These are phyloP conservation scores for Babesia caballi DNA, from an alignment of 169 alveolate species.

Conservation along the genomic window DNA sequence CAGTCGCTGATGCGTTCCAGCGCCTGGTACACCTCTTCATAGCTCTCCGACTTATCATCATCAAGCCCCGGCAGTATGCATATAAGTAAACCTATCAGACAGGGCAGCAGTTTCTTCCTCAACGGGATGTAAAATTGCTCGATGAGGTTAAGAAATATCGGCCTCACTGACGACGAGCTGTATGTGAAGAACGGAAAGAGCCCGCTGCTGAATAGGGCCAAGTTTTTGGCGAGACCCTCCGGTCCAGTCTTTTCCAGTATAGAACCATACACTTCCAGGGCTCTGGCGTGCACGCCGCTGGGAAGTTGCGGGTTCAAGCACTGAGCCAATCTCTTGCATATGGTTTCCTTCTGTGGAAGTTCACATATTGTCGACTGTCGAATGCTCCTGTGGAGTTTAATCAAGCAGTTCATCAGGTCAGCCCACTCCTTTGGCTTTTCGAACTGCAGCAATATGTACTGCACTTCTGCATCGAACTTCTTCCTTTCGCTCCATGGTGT, in stretches of 20 bases:
- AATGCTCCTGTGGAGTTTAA: slow-evolving; percentile 79
- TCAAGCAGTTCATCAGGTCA: slow-evolving; percentile 86
- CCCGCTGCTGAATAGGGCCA: slow-evolving; percentile 88
- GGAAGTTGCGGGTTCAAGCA: slow-evolving; percentile 90
- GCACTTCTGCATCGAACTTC: slow-evolving; percentile 57
- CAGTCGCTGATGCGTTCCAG: slow-evolving; percentile 73
- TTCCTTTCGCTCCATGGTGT: slow-evolving; percentile 42
- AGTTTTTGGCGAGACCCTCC: slow-evolving; percentile 79
- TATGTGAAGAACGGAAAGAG: slow-evolving; percentile 87
- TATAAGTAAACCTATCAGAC: slow-evolving; percentile 78
- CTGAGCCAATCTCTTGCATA: slow-evolving; percentile 88
- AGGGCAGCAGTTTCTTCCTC: slow-evolving; percentile 78
- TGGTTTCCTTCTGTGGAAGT: slow-evolving; percentile 79
- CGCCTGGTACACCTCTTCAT: slow-evolving; percentile 63
- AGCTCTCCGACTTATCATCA: slow-evolving; percentile 77
- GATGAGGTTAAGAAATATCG: slow-evolving; percentile 81
- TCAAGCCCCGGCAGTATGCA: slow-evolving; percentile 83
- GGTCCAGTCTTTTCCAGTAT: slow-evolving; percentile 83
- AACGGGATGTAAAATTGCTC: slow-evolving; percentile 81
- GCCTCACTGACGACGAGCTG: slow-evolving; percentile 84
- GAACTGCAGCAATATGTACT: slow-evolving; percentile 63
- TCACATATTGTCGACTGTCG: slow-evolving; percentile 72
- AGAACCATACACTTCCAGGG: slow-evolving; percentile 85
- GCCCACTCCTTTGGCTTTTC: slow-evolving; percentile 93
- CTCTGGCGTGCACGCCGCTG: slow-evolving; percentile 88